These are phyloP conservation scores for Candolleomyces eurysporus DNA, from an alignment of 768 basidiomycete species.

Conservation along the genomic window DNA sequence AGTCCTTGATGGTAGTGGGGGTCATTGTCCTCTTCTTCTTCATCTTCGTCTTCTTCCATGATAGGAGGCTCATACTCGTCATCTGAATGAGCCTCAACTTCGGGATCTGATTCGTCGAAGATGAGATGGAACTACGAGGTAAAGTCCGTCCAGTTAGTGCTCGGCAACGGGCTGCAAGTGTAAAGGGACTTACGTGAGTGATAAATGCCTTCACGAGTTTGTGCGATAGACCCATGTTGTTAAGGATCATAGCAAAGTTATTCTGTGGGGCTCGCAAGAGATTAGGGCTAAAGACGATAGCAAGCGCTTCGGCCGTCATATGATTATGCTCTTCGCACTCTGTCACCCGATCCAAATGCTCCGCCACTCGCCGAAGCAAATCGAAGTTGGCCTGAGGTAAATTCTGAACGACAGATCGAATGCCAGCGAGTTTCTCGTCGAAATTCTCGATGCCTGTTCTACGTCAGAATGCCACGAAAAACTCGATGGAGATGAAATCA, in stretches of 20 bases:
- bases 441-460: conserved; percentile 65
- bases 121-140: conserved; percentile 55
- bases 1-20: no score
- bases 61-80: conserved; percentile 68
- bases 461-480: conserved; percentile 2
- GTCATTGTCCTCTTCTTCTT: conserved; percentile 21
- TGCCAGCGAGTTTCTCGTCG: conserved; percentile 59
- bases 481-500: conserved; percentile 7
- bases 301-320: conserved; percentile 83
- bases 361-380: conserved; percentile 72
- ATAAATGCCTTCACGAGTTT: conserved; percentile 76
- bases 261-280: conserved; percentile 75
- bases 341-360: conserved; percentile 90
- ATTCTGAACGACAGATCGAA: conserved; percentile 65
- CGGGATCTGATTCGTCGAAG: conserved; percentile 68
- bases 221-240: conserved; percentile 78
- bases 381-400: conserved; percentile 77
- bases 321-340: conserved; percentile 88
- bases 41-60: conserved; percentile 66
- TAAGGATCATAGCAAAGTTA: conserved; percentile 72
- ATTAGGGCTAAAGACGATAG: conserved; percentile 86
- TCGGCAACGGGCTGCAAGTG: not conserved
- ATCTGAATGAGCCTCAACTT: conserved; percentile 60
- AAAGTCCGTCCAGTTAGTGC: conserved; percentile 7
- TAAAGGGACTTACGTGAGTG: conserved; percentile 58